Conservation (phyloP, 2,329 filamentous ascomycete species). For the Trichoderma cornu-damae region DNA sequence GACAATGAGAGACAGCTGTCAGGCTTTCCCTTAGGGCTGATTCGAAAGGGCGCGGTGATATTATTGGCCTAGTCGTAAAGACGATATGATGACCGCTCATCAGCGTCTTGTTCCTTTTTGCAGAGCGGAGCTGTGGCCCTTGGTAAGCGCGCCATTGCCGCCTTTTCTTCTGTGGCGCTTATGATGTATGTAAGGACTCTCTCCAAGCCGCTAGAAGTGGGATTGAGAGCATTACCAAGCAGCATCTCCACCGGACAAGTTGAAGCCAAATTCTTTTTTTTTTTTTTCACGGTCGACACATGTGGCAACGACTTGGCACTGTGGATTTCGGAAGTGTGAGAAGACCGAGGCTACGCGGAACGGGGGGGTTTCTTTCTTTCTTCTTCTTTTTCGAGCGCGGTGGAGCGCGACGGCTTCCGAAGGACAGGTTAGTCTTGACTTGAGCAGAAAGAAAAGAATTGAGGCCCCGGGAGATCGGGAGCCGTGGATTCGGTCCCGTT, state of each 20-base stretch:
- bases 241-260: background rate
- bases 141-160: background rate
- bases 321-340: conserved; percentile 2
- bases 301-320: background rate
- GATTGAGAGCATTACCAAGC: conserved; percentile 5
- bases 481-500: conserved; percentile 14
- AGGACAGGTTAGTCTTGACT: background rate
- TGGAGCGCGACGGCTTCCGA: conserved; percentile 7
- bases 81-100: too few species aligned
- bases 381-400: background rate
- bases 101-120: background rate
- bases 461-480: conserved; percentile 6
- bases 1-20: background rate
- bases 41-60: background rate
- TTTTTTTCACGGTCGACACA: background rate
- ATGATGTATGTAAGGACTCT: too few species aligned
- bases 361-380: too few species aligned
- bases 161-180: background rate
- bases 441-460: background rate
- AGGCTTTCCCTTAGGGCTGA: conserved; percentile 9
- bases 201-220: background rate
- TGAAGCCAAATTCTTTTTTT: background rate
- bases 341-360: conserved; percentile 14
- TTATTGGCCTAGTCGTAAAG: conserved; percentile 5
- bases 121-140: too few species aligned